A percentile compares a stretch with the other conserved stretches of the same genome.
Conservation (phyloP, 257 asterid genomes). For the Solanum rostratum region DNA sequence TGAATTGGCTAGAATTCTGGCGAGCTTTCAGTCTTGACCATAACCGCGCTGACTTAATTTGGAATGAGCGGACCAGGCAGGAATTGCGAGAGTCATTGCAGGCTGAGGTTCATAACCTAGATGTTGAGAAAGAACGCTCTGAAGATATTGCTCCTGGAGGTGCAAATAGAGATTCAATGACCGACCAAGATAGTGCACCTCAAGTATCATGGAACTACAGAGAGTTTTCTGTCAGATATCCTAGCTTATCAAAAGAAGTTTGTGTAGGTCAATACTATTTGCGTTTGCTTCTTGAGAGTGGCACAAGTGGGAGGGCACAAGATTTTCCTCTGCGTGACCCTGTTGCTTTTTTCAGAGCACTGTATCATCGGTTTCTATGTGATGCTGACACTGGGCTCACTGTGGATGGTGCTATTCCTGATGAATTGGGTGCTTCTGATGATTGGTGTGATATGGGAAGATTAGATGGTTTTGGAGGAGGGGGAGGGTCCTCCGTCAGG, state of each 20-base stretch:
- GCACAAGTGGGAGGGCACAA: constrained; percentile 65
- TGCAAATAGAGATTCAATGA: constrained; percentile 38
- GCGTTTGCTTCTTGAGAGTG: constrained; percentile 92
- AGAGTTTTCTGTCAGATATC: constrained; percentile 86
- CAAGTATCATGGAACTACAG: constrained; percentile 96
- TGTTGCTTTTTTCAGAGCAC: constrained; percentile 92
- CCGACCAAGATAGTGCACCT: constrained; percentile 55
- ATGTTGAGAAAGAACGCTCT: constrained; percentile 90
- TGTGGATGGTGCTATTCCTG: constrained; percentile 93
- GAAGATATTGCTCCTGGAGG: constrained; percentile 92
- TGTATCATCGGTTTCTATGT: constrained; percentile 87
- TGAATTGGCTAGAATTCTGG: constrained; percentile 98
- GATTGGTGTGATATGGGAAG: constrained; percentile 99
- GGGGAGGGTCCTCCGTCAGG: constrained; percentile 96
- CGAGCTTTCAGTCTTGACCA: constrained; percentile 92
- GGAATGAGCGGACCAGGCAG: constrained; percentile 99
- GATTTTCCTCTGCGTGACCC: constrained; percentile 98
- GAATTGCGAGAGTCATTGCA: constrained; percentile 87
- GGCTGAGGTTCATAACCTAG: constrained; percentile 94
- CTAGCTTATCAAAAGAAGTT: constrained; percentile 95
- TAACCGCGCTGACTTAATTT: constrained; percentile 94
- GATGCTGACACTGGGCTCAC: constrained; percentile 98
- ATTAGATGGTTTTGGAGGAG: constrained; percentile 99
- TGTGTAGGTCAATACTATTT: constrained; percentile 99
- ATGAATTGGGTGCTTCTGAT: constrained; percentile 95